These are phyloP conservation scores for Nicotiana otophora DNA, from an alignment of 257 asterid genomes.

Conservation along the genomic window DNA sequence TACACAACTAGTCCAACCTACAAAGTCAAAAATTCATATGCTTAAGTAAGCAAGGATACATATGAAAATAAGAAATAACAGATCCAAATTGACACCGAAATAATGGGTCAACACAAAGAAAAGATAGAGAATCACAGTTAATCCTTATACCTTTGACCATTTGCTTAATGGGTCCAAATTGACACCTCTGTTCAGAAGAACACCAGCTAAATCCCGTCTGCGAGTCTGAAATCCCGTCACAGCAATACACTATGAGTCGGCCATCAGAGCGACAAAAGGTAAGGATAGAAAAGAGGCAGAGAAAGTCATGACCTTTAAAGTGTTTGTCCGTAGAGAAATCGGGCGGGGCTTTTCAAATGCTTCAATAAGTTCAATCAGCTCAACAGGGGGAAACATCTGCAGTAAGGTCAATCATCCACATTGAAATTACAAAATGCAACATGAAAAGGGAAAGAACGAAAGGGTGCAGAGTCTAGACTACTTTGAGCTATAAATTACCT, in stretches of 20 bases:
- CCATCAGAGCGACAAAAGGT: not conserved
- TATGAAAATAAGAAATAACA: not conserved
- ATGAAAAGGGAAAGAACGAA: slow-evolving; percentile 1
- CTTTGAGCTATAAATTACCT: slow-evolving; percentile 39
- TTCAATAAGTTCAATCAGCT: slow-evolving; percentile 90
- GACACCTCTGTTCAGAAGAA: slow-evolving; percentile 88
- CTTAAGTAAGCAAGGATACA: not conserved
- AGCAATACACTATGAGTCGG: not conserved
- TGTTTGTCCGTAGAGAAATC: slow-evolving; percentile 74
- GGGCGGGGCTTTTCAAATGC: slow-evolving; percentile 96
- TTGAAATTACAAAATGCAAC: slow-evolving; percentile 6
- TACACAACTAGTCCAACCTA: slow-evolving; percentile 95
- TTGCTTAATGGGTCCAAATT: slow-evolving; percentile 93
- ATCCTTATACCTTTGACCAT: slow-evolving; percentile 77
- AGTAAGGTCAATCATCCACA: slow-evolving; percentile 14
- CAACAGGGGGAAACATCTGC: slow-evolving; percentile 85
- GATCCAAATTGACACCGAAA: not conserved
- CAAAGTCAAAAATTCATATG: not conserved
- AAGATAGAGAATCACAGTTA: slow-evolving; percentile 3
- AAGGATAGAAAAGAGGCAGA: not conserved
- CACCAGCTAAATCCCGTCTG: slow-evolving; percentile 94
- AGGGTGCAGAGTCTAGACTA: not conserved
- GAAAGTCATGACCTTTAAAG: slow-evolving; percentile 58
- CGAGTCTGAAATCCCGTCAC: slow-evolving; percentile 52
- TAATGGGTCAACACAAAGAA: not conserved